phyloP scores from a whole-genome alignment of 1,139 yeast species.

The Suhomyces bolitotheri region DNA sequence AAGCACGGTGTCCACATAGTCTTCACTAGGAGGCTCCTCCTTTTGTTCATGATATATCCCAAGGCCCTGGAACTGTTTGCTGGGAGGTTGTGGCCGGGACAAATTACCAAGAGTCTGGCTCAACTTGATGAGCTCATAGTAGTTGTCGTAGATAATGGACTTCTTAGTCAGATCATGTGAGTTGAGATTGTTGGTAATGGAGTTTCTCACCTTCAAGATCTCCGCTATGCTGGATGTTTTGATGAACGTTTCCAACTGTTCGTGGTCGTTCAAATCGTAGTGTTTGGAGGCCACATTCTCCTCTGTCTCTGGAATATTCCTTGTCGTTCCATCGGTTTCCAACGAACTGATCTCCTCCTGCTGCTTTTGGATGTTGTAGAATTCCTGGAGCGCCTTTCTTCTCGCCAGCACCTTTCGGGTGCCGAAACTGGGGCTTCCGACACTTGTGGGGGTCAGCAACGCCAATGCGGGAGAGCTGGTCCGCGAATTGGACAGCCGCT shows the following conservation, averaged over 20 bases:
- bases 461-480: conserved; percentile 13
- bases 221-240: conserved; percentile 28
- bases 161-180: conserved; percentile 46
- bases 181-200: conserved; percentile 33
- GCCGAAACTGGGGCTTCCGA: conserved; percentile 4
- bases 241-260: conserved; percentile 21
- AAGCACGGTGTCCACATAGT: conserved; percentile 29
- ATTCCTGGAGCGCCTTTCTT: conserved; percentile 47
- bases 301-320: conserved; percentile 1
- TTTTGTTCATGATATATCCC: conserved; percentile 13
- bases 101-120: conserved; percentile 38
- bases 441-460: conserved; percentile 13
- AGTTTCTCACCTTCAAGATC: conserved; percentile 38
- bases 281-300: conserved; percentile 2
- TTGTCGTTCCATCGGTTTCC: conserved; percentile 10
- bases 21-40: conserved; percentile 1
- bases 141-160: conserved; percentile 49
- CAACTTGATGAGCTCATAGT: conserved; percentile 46
- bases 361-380: conserved; percentile 36
- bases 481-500: conserved; percentile 10
- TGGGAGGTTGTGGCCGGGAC: conserved; percentile 21
- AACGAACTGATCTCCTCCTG: conserved; percentile 8
- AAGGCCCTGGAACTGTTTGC: conserved; percentile 8
- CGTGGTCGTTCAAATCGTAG: conserved; percentile 23
- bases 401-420: conserved; percentile 40